phyloP scores from a whole-genome alignment of 768 basidiomycete species.

The Sarcomyxa edulis region DNA sequence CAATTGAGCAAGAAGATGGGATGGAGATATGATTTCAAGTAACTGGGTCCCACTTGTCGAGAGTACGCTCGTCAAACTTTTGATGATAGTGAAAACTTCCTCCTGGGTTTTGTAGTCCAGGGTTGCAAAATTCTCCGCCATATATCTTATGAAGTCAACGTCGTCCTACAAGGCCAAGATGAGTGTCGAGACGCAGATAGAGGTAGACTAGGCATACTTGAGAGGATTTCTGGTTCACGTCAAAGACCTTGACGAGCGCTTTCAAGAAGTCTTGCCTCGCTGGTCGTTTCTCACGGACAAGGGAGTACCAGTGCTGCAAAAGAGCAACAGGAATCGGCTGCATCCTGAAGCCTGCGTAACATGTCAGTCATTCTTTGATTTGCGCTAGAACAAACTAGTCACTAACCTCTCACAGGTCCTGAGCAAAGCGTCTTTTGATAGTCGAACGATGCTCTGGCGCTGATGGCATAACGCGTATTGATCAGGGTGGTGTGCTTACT shows the following conservation, averaged over 20 bases:
- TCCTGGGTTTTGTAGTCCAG: slow-evolving; percentile 96
- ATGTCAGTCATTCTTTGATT: slow-evolving; percentile 4
- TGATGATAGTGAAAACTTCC: slow-evolving; percentile 84
- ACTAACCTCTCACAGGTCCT: slow-evolving; percentile 49
- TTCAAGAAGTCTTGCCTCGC: slow-evolving; percentile 85
- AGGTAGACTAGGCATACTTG: slow-evolving; percentile 35
- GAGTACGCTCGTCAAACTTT: slow-evolving; percentile 66
- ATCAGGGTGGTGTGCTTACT: slow-evolving; percentile 86
- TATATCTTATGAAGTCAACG: slow-evolving; percentile 82
- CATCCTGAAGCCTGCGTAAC: slow-evolving; percentile 53
- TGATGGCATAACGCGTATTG: slow-evolving; percentile 78
- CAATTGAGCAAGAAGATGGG: slow-evolving; percentile 61
- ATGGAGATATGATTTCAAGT: slow-evolving; percentile 69
- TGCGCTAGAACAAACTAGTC: not conserved
- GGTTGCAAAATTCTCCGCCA: slow-evolving; percentile 90
- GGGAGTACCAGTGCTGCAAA: slow-evolving; percentile 85
- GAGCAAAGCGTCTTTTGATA: slow-evolving; percentile 65
- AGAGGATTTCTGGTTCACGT: slow-evolving; percentile 57
- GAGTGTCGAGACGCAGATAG: not conserved
- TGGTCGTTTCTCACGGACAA: slow-evolving; percentile 87
- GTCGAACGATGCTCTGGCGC: slow-evolving; percentile 75
- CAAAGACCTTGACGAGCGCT: slow-evolving; percentile 76
- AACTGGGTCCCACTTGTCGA: slow-evolving; percentile 80
- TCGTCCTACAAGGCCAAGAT: slow-evolving; percentile 54
- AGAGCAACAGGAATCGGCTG: slow-evolving; percentile 66